Evolutionary conservation across 495 filamentous ascomycete genomes (phyloP).

Genomic region (Immersiella caudata): DNA sequence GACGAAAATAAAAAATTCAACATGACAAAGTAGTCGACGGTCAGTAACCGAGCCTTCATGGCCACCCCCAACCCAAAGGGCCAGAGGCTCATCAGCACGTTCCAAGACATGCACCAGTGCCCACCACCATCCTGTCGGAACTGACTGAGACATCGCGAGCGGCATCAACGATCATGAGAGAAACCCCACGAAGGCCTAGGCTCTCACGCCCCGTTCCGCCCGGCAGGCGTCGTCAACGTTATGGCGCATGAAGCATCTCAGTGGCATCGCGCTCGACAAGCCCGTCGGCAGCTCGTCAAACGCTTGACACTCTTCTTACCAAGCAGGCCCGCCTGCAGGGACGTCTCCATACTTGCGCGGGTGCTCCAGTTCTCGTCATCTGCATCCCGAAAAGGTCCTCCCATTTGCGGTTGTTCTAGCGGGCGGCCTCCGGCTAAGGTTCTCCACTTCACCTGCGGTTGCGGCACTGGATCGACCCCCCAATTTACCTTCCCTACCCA

Average conservation of each 20-base stretch:
- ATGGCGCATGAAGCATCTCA: neutral
- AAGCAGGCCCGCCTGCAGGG: neutral
- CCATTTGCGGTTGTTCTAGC: conserved; percentile 3
- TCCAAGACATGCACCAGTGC: neutral
- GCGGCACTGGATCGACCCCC: neutral
- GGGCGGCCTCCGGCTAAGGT: conserved; percentile 20
- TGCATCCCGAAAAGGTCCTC: conserved; percentile 18
- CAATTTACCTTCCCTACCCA: neutral
- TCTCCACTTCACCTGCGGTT: conserved; percentile 16
- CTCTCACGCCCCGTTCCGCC: neutral
- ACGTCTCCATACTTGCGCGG: neutral
- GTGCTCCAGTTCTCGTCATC: conserved; percentile 13
- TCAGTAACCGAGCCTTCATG: neutral
- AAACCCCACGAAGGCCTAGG: neutral
- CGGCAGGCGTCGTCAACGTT: neutral
- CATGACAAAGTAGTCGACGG: neutral
- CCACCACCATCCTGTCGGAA: neutral
- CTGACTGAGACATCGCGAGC: neutral
- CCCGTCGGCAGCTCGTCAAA: neutral
- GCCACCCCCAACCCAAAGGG: neutral
- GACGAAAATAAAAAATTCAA: neutral
- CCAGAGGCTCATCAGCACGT: neutral
- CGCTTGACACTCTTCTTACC: neutral
- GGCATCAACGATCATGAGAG: neutral
- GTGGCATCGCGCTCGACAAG: neutral